Base-by-base conservation (phyloP, 2,329 filamentous ascomycete species). In the Colletotrichum sansevieriae region DNA sequence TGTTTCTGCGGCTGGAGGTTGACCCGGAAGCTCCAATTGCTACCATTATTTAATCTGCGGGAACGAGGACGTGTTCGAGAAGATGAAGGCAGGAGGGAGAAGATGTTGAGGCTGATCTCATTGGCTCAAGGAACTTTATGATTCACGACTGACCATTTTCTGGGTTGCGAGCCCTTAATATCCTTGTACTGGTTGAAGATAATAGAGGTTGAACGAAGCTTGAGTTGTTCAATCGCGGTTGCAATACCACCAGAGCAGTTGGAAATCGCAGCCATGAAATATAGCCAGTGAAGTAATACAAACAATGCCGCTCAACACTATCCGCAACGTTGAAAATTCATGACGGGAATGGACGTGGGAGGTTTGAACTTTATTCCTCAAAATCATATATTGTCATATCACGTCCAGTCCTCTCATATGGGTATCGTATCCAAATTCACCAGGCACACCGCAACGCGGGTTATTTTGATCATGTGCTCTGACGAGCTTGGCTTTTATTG, bases 1-100 rank as follows among this genome's bases (percentile, higher is more conserved):
- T 98, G 94, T 97, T 88, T 71, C 75, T 79, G 71, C 80, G 87
- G 39, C 68, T 90, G 33, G 75, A 82, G 25, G 35, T 55, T 55
- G 29, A 41, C 10, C n/a, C 33, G 12, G 52, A 55, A 29, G 44
- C 43, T 11, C 49, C 49, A 3, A 15, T 39, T 39, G 37, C 13
- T 13, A 15, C 37, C 13, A 11, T 39, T 0, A 3, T 39, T 12
- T 39, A 15, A 39, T 39, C 37, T 15, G 37, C 10, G 11, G 13
- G 37, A 39, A 11, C 3, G 11, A 39, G 10, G 37, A 39, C 4
- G 37, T 8, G 37, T 12, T 39, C 37, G 11, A 39, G 11, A 10
- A 39, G 37, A 39, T 2, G 29, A 29, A 9, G 29, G 29, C 29
- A 29, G 8, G 8, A 29, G 6, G 29, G 7, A 29, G 29, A 9